Evolutionary conservation across 306 rosid species (phyloP), one percentile per base, ranked within the genome.

Genomic region (Quercus cerris): DNA sequence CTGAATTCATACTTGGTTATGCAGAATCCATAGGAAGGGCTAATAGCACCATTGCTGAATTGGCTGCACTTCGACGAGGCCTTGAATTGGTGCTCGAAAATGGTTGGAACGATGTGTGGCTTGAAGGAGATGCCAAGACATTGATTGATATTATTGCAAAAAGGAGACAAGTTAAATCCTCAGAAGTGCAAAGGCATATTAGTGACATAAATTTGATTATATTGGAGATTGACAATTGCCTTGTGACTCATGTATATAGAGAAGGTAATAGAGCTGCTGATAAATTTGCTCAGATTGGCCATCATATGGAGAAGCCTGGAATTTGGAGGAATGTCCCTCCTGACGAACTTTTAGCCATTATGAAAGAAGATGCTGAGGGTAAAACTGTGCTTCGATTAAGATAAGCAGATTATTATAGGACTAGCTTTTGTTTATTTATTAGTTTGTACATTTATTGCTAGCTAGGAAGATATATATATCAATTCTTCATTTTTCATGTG

Each of bases 181-280:
- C 22, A 44, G 91, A 92, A 59, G 82, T 84, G 20, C 84, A 80
- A 46, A 84, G 69, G 66, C 92, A 92, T 20, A 30, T 91, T 0
- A 61, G 81, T 81, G 61, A 86, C 18, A 85, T 89, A 73, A 83
- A 87, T 52, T 85, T 87, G 0, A 78, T 94, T 7, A 61, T 89
- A 3, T 78, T 78, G 1, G 85, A 85, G 58, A 66, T 91, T 6
- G 30, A 88, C 8, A 62, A 86, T 44, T 87, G 81, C 44, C n/a
- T 77, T 15, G 78, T 89, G 5, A 85, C 81, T 75, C 97, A 92
- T 19, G 69, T 92, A 8, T 91, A 90, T 31, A 89, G 92, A 81
- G 92, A 92, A 81, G 94, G 94, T 1, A 92, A 92, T 71, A 78
- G 94, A 73, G 87, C 86, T 6, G 97, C 97, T 15, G 80, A 94